Evolutionary conservation across 139 green algal genomes (phyloP).

Genomic region (Gonium pectorale): DNA sequence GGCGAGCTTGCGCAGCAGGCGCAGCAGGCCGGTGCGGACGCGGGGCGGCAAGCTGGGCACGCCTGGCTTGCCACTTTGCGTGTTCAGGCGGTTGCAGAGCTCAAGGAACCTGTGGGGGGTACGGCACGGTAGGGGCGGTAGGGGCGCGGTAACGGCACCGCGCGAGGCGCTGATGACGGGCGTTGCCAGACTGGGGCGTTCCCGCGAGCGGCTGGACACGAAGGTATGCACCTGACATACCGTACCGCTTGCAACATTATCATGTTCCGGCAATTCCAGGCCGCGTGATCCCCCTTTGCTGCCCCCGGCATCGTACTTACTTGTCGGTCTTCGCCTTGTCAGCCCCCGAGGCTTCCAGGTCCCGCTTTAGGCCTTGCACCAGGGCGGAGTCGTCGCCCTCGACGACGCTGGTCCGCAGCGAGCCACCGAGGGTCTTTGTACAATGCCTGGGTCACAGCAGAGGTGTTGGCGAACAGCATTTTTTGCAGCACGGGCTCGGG

Average conservation of each 20-base stretch:
- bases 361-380: not conserved
- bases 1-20: slow-evolving; percentile 20
- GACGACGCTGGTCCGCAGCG: not conserved
- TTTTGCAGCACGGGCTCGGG: not conserved
- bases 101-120: not conserved
- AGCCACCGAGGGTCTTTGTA: not conserved
- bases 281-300: not conserved
- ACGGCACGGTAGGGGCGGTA: not conserved
- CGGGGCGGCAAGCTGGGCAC: not conserved
- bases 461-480: not conserved
- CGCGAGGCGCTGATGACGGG: not conserved
- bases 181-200: not conserved
- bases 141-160: not conserved
- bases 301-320: not conserved
- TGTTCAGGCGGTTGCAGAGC: slow-evolving; percentile 5
- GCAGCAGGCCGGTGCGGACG: slow-evolving; percentile 14
- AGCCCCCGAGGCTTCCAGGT: slow-evolving; percentile 11
- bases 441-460: not conserved
- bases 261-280: too few relatives aligned
- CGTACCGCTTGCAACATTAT: not conserved
- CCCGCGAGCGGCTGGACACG: not conserved
- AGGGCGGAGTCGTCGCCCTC: slow-evolving; percentile 24
- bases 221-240: not conserved
- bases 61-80: not conserved
- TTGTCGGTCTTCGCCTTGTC: slow-evolving; percentile 14